Evolutionary conservation across 129 eudicot species (phyloP), one percentile per base, ranked within the genome.

Genomic region (Mikania micrantha): DNA sequence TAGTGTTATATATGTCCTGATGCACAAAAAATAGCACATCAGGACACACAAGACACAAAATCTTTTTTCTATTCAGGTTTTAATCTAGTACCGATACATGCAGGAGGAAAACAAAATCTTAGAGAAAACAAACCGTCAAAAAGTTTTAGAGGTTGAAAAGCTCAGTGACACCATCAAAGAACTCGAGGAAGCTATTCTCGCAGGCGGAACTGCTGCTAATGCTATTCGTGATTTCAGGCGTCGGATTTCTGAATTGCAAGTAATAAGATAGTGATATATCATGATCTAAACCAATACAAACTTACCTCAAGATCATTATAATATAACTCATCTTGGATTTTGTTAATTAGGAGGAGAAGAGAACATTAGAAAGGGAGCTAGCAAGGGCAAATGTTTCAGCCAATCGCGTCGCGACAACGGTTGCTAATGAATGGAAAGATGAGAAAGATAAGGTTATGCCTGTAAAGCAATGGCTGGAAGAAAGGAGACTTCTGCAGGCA

Each of bases 351-450:
- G 96, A 88, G 52, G 95, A 81, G 95, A 93, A 86, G 71, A 81
- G 93, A 77, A 85, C 85, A 28, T 67, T 93, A 71, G 99, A 93
- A 85, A 86, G 99, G 78, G 99, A 93, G 56, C 82, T 93, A 47
- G 89, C 96, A 78, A 82, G 96, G 78, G 85, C 83, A 32, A 80
- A 81, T 68, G 93, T 93, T 63, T 86, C 93, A 59, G 96, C 96
- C 31, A 93, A 83, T 66, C 79, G 99, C 36, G 86, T 93, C 28
- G 96, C 98, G 29, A 82, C 86, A 4, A 92, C 82, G 1, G 86
- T 86, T 60, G 99, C 99, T 75, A 93, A 93, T 61, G 96, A 93
- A 66, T 93, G 99, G 99, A 93, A 93, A 65, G 90, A 89, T 54
- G 96, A 93, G 20, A 84, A 82, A 4, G 92, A 84, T 77, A 87